Evolutionary conservation across 2,329 filamentous ascomycete genomes (phyloP), one percentile per base, ranked within the genome.

Genomic region (Arachnomyces sp.): DNA sequence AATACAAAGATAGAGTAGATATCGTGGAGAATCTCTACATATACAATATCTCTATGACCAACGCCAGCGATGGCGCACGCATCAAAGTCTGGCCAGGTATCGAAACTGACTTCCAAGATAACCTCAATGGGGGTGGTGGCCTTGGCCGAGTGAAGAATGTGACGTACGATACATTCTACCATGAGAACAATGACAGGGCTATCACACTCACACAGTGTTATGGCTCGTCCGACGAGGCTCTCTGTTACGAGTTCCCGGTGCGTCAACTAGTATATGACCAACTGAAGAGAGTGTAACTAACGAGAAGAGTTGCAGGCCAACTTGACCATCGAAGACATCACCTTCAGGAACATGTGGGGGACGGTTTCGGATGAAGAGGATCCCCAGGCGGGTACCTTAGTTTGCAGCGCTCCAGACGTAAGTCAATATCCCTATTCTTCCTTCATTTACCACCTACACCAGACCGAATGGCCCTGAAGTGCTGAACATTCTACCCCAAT

Each of bases 51-150:
- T 71, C 68, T 30, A 74, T 79, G 71, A 66, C 67, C 39, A 77
- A 81, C 49, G 73, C 75, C 17, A 65, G 73, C 39, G 76, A 83
- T 47, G 80, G 77, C 20, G 81, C 81, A 0, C 76, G 81, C 43
- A 84, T 86, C 64, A 85, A 85, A 60, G 80, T 84, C 40, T 85
- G 81, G 81, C 79, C 81, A 0, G 77, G 77, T 28, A 52, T 70
- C 13, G 51, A 68, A 3, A 70, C 73, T 2, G 70, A 71, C 0
- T 61, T 81, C 3, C 74, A 74, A 13, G 74, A 71, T 13, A 74
- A 79, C 40, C 68, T 82, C 0, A 74, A 78, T 50, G 81, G 80
- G 5, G 79, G 80, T n/a, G 80, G 79, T 13, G 79, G 79, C 29
- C 60, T 59, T 4, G 78, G 81, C 17, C 64, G 66, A 30, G 80